A percentile compares a stretch with the other conserved stretches of the same genome.
Conservation (phyloP, 2,329 filamentous ascomycete species). For the Fusarium sp. region DNA sequence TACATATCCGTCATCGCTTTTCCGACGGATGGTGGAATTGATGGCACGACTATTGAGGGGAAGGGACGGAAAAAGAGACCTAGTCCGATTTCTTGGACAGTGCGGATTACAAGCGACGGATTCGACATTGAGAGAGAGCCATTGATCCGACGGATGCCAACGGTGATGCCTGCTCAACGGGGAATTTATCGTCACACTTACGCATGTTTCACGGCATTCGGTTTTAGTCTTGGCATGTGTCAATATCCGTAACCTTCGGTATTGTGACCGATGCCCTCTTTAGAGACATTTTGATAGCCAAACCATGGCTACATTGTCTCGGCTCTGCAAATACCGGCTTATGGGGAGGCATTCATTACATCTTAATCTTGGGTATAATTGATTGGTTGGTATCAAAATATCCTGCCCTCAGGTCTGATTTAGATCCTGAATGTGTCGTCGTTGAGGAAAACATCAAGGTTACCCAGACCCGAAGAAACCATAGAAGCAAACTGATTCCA, state of each 20-base stretch:
- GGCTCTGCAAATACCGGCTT: neutral
- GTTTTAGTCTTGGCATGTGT: neutral
- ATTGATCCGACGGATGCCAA: neutral
- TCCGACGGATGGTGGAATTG: conserved; percentile 11
- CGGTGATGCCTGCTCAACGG: neutral
- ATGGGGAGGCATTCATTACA: neutral
- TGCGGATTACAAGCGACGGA: neutral
- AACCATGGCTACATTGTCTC: neutral
- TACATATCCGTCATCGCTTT: conserved; percentile 3
- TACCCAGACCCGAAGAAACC: conserved; percentile 40
- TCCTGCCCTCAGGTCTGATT: neutral
- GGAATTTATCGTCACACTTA: neutral
- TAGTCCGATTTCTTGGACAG: neutral
- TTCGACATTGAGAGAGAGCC: neutral
- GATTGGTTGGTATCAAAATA: neutral
- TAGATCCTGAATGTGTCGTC: conserved; percentile 24
- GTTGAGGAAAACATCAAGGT: conserved; percentile 37
- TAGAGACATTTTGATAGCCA: neutral
- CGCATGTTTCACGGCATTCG: neutral
- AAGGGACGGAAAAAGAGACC: neutral
- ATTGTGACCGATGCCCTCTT: neutral
- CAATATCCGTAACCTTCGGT: neutral
- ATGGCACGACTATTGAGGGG: neutral
- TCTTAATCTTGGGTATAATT: neutral
- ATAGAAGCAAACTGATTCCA: conserved; percentile 42